phyloP scores from a whole-genome alignment of 768 basidiomycete species.

The Boletellus sp. region DNA sequence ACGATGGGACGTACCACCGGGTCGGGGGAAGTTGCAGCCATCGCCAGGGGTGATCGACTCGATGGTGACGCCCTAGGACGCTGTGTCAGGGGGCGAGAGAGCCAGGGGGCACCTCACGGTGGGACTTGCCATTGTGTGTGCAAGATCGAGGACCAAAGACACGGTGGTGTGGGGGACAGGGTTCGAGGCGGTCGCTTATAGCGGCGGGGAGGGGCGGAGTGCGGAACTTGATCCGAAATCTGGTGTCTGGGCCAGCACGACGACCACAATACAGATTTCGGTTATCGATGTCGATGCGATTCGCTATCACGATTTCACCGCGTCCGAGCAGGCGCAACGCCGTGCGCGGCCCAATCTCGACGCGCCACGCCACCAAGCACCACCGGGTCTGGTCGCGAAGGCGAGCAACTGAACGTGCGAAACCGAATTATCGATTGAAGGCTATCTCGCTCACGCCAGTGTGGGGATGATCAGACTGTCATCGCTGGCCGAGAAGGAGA shows the following conservation, averaged over 20 bases:
- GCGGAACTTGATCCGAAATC: constrained; percentile 75
- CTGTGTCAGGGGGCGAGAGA: constrained; percentile 1
- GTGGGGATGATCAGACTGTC: constrained; percentile 17
- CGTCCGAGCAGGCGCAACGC: too few species aligned
- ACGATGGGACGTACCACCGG: constrained; percentile 53
- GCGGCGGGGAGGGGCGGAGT: constrained; percentile 51
- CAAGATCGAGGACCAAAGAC: constrained; percentile 26
- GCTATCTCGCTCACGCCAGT: constrained; percentile 19
- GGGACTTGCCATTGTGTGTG: constrained; percentile 31
- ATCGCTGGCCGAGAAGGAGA: constrained; percentile 2
- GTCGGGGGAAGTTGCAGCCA: constrained; percentile 58
- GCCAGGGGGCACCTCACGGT: constrained; percentile 1
- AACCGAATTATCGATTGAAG: constrained; percentile 21
- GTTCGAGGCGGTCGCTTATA: constrained; percentile 37
- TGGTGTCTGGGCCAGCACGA: constrained; percentile 20
- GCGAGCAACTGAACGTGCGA: too few species aligned
- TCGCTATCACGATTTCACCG: constrained; percentile 7
- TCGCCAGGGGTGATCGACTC: constrained; percentile 59
- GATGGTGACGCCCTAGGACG: constrained; percentile 64
- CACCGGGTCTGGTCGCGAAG: not conserved
- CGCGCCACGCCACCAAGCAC: not conserved
- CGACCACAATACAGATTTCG: too few species aligned
- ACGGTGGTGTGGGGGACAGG: constrained; percentile 23
- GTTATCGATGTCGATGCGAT: constrained; percentile 31
- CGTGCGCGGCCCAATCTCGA: not conserved